These are phyloP conservation scores for Aspergillus sp. DNA, from an alignment of 2,329 filamentous ascomycete genomes.

Conservation along the genomic window DNA sequence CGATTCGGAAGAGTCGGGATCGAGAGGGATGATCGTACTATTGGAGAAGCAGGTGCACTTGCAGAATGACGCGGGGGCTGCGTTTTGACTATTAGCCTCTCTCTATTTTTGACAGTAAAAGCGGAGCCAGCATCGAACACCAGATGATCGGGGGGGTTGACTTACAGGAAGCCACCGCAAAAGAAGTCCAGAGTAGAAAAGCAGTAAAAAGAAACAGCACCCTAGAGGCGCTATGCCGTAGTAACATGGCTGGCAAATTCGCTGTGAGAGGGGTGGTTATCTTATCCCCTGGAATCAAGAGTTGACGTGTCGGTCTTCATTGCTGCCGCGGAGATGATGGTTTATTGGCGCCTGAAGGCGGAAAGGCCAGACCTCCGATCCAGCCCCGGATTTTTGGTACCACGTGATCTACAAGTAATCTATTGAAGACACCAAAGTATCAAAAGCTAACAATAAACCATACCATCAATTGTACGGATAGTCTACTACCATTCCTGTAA, in stretches of 20 bases:
- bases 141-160: conserved; percentile 4
- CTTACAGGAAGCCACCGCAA: conserved; percentile 40
- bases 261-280: background rate
- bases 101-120: background rate
- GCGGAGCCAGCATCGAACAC: background rate
- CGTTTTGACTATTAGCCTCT: background rate
- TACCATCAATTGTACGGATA: background rate
- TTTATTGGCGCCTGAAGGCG: background rate
- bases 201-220: conserved; percentile 29
- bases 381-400: conserved; percentile 12
- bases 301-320: background rate
- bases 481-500: background rate
- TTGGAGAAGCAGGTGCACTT: conserved; percentile 71
- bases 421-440: background rate
- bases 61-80: conserved; percentile 63
- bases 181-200: conserved; percentile 30
- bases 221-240: conserved; percentile 14
- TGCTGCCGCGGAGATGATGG: background rate
- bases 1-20: conserved; percentile 40
- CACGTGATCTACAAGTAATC: conserved; percentile 12
- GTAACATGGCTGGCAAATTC: conserved; percentile 21
- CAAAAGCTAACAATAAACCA: background rate
- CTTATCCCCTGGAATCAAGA: background rate
- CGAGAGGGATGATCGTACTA: conserved; percentile 67
- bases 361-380: background rate